These are phyloP conservation scores for Lachnellula occidentalis DNA, from an alignment of 2,329 filamentous ascomycete genomes.

Conservation along the genomic window DNA sequence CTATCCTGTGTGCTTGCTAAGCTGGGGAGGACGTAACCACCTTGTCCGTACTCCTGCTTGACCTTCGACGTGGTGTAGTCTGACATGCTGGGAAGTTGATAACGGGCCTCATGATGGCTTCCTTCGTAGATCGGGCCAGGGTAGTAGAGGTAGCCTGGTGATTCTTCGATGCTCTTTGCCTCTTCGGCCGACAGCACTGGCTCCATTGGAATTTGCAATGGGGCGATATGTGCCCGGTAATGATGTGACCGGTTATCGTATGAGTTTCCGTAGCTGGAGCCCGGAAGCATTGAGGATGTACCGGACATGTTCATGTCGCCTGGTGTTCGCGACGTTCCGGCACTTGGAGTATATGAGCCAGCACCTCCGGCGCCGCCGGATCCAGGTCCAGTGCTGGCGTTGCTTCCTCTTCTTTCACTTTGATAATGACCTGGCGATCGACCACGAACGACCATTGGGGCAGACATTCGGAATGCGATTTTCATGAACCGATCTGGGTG, in stretches of 20 bases:
- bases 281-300: slow-evolving; percentile 23
- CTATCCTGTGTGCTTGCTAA: slow-evolving; percentile 19
- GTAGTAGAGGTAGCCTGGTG: slow-evolving; percentile 29
- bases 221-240: slow-evolving; percentile 19
- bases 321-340: slow-evolving; percentile 18
- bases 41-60: slow-evolving; percentile 25
- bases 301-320: slow-evolving; percentile 29
- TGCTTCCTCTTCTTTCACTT: slow-evolving; percentile 44
- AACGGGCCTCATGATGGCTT: slow-evolving; percentile 19
- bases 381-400: slow-evolving; percentile 47
- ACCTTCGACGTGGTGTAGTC: slow-evolving; percentile 23
- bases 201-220: slow-evolving; percentile 29
- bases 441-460: slow-evolving; percentile 61
- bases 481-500: slow-evolving; percentile 45
- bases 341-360: slow-evolving; percentile 26
- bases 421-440: slow-evolving; percentile 60
- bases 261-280: slow-evolving; percentile 20
- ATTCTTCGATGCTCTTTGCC: slow-evolving; percentile 27
- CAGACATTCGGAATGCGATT: slow-evolving; percentile 52
- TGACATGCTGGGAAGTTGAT: slow-evolving; percentile 22
- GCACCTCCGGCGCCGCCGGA: slow-evolving; percentile 21
- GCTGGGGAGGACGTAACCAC: slow-evolving; percentile 24
- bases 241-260: slow-evolving; percentile 27
- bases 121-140: slow-evolving; percentile 27
- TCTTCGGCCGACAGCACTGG: slow-evolving; percentile 29